Base-by-base conservation (phyloP, 768 basidiomycete species). In the Lactifluus subvellereus region DNA sequence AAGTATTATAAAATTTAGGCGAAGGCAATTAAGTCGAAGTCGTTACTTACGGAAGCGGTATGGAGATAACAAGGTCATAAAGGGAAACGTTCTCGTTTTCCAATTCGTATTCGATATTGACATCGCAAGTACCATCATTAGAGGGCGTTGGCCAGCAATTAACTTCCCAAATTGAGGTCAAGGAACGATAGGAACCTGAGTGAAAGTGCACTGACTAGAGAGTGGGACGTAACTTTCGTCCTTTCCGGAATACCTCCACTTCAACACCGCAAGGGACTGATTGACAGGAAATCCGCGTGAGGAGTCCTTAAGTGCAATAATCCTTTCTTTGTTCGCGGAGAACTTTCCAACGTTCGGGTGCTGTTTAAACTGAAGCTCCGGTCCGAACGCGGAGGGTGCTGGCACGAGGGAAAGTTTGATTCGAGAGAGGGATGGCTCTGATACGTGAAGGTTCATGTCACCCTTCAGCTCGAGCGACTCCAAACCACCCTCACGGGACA, bases 91-190 rank as follows among this genome's bases (percentile, higher is more conserved):
- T 81, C 66, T 89, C 82, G 66, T 93, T 90, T 72, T 96, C 94
- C 51, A 98, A 87, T 72, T 98, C 95, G 71, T 97, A 98, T 75
- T 98, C 97, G 66, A 98, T 91, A 74, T 91, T 95, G 63, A 98
- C 91, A 66, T 96, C 94, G 68, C 87, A 90, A 1, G 88, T 88
- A n/a, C 94, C 94, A 64, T 93, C 89, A 69, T 91, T 92, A 43
- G 90, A 87, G 6, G 91, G 89, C 13, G 93, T 87, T 13, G 95
- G 97, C 95, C 95, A 98, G 75, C 93, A 95, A 72, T 93, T 99
- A 73, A 99, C 95, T 94, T 67, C 20, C 60, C 35, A 54, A 35
- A 52, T 40, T 35, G 27, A 57, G 32, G 52, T 43, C 30, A 47
- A 13, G 13, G 37, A 22, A 14, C 20, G n/a, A 27, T 37, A 38